phyloP scores from a whole-genome alignment of 2,329 filamentous ascomycete genomes.

The Fusarium veterinarium region DNA sequence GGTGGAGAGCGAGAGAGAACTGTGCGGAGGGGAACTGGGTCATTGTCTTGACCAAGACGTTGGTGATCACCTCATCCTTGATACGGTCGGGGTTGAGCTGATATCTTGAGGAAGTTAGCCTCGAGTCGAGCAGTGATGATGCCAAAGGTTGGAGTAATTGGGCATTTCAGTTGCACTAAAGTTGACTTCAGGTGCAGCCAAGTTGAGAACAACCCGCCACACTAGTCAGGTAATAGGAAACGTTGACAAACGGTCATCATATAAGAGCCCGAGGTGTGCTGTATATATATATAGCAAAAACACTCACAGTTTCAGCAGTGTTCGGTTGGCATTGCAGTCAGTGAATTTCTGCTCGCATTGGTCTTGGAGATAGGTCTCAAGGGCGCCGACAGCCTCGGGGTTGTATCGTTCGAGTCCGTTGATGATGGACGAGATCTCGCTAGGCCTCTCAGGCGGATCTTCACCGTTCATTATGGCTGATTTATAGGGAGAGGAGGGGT shows the following conservation, averaged over 20 bases:
- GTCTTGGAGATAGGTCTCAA: constrained; percentile 93
- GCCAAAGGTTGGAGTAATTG: constrained; percentile 5
- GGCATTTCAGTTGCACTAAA: constrained; percentile 78
- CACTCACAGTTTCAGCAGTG: constrained; percentile 95
- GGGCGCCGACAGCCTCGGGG: constrained; percentile 91
- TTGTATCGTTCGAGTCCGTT: constrained; percentile 99
- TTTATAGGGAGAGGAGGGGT: constrained; percentile 39
- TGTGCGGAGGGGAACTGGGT: constrained; percentile 97
- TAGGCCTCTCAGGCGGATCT: constrained; percentile 90
- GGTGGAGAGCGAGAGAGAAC: constrained; percentile 92
- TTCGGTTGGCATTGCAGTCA: constrained; percentile 97
- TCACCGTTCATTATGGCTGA: constrained; percentile 74
- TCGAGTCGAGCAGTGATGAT: constrained; percentile 1
- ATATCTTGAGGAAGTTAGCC: constrained; percentile 71
- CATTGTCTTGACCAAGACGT: constrained; percentile 97
- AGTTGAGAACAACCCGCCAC: constrained; percentile 59
- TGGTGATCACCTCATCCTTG: constrained; percentile 97
- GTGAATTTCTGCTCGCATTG: constrained; percentile 96
- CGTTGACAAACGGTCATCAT: constrained; percentile 82
- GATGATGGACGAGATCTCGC: constrained; percentile 92
- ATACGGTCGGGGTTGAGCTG: constrained; percentile 99
- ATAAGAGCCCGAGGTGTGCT: constrained; percentile 51
- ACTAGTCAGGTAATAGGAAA: constrained; percentile 98
- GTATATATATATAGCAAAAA: constrained; percentile 23
- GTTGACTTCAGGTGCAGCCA: constrained; percentile 71